Evolutionary conservation across 306 rosid genomes (phyloP).

Genomic region (Prunus mume): DNA sequence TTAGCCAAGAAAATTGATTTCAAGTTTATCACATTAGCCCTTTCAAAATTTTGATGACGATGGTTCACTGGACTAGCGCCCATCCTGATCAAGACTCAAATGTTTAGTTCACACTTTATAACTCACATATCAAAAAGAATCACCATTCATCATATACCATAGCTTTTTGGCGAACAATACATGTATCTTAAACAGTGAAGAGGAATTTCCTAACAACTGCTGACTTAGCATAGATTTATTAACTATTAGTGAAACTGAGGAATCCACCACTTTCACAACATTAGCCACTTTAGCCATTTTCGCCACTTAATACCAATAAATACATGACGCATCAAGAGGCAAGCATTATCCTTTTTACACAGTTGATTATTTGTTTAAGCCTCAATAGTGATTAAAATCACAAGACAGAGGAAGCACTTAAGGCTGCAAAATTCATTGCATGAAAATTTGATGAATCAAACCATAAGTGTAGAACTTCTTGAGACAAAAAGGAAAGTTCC

Average conservation of each 20-base stretch:
- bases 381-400: background rate
- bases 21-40: background rate
- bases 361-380: background rate
- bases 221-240: background rate
- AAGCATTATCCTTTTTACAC: background rate
- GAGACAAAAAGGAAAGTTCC: slow-evolving; percentile 17
- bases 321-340: background rate
- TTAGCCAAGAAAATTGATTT: background rate
- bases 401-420: background rate
- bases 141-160: background rate
- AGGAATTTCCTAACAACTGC: background rate
- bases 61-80: background rate
- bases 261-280: background rate
- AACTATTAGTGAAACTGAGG: slow-evolving; percentile 1
- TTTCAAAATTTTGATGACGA: background rate
- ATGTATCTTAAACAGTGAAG: background rate
- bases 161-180: background rate
- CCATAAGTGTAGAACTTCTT: background rate
- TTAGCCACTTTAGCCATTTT: background rate
- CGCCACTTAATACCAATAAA: background rate
- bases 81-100: background rate
- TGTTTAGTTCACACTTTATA: background rate
- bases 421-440: background rate
- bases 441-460: slow-evolving; percentile 2
- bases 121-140: background rate